Percentiles rank a stretch among this genome's conserved stretches.
These are phyloP conservation scores for Cnidoscolus chayamansa DNA, from an alignment of 441 rosid genomes.

Conservation along the genomic window DNA sequence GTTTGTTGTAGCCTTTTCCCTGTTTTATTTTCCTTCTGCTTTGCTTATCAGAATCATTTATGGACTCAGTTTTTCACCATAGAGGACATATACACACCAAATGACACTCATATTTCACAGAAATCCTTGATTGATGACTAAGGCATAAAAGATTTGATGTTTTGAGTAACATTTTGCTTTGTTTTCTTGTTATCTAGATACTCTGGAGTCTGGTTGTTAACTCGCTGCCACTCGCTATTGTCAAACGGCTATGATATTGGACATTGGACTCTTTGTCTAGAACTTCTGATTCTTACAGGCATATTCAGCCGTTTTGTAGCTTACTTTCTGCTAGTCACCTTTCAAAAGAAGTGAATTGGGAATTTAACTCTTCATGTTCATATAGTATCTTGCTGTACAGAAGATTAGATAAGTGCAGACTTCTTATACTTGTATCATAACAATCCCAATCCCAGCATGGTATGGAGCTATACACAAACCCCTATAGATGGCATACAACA, in stretches of 20 bases:
- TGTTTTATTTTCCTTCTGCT: too few species aligned
- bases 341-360: constrained; percentile 56
- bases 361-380: constrained; percentile 2
- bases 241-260: constrained; percentile 55
- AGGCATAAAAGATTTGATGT: too few species aligned
- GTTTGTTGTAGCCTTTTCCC: constrained; percentile 27
- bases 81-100: neutral
- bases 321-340: constrained; percentile 57
- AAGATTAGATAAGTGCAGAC: constrained; percentile 1
- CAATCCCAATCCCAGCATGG: neutral
- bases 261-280: constrained; percentile 55
- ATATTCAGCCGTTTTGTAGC: constrained; percentile 54
- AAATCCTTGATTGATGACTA: too few species aligned
- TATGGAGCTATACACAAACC: neutral
- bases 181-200: constrained; percentile 43
- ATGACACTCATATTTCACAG: neutral
- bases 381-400: constrained; percentile 1
- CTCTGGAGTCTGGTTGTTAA: constrained; percentile 84
- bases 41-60: neutral
- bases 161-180: neutral
- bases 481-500: too few species aligned
- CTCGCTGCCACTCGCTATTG: constrained; percentile 65
- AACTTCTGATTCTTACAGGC: constrained; percentile 60
- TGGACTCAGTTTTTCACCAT: neutral
- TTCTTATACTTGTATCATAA: neutral